Evolutionary conservation across 768 basidiomycete species (phyloP).

Genomic region (Rhizopogon roseolus): DNA sequence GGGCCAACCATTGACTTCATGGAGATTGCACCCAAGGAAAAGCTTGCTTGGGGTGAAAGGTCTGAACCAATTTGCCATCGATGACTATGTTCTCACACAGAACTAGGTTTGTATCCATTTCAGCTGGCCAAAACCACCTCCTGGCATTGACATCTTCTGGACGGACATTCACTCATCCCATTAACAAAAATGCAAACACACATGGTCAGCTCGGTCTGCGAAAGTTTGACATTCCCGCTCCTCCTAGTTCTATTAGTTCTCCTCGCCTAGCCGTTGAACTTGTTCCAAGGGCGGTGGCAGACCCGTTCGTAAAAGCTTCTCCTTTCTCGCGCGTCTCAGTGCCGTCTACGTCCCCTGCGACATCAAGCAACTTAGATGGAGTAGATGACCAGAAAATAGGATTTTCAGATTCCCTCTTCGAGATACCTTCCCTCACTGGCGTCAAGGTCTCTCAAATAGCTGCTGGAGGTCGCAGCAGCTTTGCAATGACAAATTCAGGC

Average conservation of each 20-base stretch:
- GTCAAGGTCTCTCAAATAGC: slow-evolving; percentile 64
- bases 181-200: slow-evolving; percentile 69
- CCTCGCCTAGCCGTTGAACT: slow-evolving; percentile 45
- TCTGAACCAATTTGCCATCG: slow-evolving; percentile 24
- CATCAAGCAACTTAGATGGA: slow-evolving; percentile 21
- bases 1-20: slow-evolving; percentile 47
- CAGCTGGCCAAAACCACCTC: slow-evolving; percentile 67
- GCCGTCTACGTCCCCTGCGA: slow-evolving; percentile 15
- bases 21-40: slow-evolving; percentile 55
- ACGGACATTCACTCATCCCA: slow-evolving; percentile 74
- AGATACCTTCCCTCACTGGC: slow-evolving; percentile 68
- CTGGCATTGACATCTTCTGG: slow-evolving; percentile 70
- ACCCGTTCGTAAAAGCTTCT: slow-evolving; percentile 45
- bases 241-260: slow-evolving; percentile 12
- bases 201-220: slow-evolving; percentile 83
- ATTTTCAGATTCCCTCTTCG: slow-evolving; percentile 68
- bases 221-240: slow-evolving; percentile 46
- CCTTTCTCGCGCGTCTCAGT: slow-evolving; percentile 28
- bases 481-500: slow-evolving; percentile 62
- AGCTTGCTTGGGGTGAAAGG: slow-evolving; percentile 64
- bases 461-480: slow-evolving; percentile 69
- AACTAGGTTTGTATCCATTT: slow-evolving; percentile 65
- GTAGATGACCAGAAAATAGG: slow-evolving; percentile 41
- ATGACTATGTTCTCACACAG: slow-evolving; percentile 5
- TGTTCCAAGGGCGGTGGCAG: slow-evolving; percentile 47